Evolutionary conservation across 768 basidiomycete genomes (phyloP), one percentile per base, ranked within the genome.

Genomic region (Tylopilus plumbeoviolaceoides): DNA sequence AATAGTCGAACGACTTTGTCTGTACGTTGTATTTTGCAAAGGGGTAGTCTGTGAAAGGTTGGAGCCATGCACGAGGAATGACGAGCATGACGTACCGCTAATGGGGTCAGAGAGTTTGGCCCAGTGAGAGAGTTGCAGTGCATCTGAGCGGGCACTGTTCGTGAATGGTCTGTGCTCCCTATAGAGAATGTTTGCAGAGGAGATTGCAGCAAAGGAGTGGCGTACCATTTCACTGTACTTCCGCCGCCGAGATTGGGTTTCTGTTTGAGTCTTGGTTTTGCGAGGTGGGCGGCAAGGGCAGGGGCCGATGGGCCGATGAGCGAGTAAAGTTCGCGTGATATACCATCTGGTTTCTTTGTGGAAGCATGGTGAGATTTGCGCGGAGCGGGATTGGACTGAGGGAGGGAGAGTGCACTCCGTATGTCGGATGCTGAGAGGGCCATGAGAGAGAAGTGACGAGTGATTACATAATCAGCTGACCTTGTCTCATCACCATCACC

Each of bases 281-380:
- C 78, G 53, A 86, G 78, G 60, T 89, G 85, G 31, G 89, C 81
- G 0, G 85, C 87, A 45, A 98, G 78, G 2, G 88, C 84, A 0
- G 95, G 94, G 11, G 89, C 88, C 44, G 91, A 89, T 54, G 91
- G 85, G n/a, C 95, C 95, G 59, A 99, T 98, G 54, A 99, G 82
- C 1, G 89, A 85, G 72, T 89, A 98, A 2, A 99, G 78, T 69
- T 98, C 95, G 59, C 94, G 78, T 0, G 93, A 87, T 55, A 98
- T 94, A 18, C 95, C 95, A 18, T 93, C 91, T 4, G 90, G 90
- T 70, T 89, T 91, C 63, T 80, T 79, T 12, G 75, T 63, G 2
- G 67, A 50, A 0, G 72, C 17, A n/a, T 73, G 50, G 21, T 66
- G 33, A 4, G 71, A 54, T 59, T 80, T 86, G 60, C 78, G 80